These are phyloP conservation scores for Dalbergia oliveri DNA, from an alignment of 306 rosid species.

Conservation along the genomic window DNA sequence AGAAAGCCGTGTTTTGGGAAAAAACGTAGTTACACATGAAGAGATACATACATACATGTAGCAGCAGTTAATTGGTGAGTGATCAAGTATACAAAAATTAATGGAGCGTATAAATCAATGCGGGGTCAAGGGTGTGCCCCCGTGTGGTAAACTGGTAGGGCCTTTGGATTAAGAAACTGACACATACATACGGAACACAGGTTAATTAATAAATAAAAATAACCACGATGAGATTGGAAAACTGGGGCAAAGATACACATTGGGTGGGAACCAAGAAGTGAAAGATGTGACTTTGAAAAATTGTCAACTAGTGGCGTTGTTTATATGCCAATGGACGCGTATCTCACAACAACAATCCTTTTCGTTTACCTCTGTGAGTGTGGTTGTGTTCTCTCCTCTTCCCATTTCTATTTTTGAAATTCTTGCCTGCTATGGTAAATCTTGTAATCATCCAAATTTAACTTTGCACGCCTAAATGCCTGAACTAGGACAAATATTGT, in stretches of 20 bases:
- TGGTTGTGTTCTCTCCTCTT: conserved; percentile 36
- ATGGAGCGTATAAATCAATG: background rate
- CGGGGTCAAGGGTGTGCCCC: background rate
- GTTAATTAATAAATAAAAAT: conserved; percentile 34
- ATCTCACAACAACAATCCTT: conserved; percentile 8
- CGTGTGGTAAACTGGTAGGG: conserved; percentile 30
- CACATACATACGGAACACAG: conserved; percentile 32
- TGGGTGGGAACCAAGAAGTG: conserved; percentile 50
- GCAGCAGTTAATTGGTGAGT: background rate
- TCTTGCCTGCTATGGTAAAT: conserved; percentile 22
- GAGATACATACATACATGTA: background rate
- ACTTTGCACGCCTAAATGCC: background rate
- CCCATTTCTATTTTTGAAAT: conserved; percentile 37
- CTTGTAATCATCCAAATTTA: conserved; percentile 15
- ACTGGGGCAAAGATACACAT: conserved; percentile 12
- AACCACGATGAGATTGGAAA: conserved; percentile 38
- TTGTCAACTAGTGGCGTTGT: conserved; percentile 50
- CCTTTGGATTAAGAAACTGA: conserved; percentile 44
- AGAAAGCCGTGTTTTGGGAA: conserved; percentile 8
- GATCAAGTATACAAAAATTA: background rate
- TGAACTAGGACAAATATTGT: too few species aligned
- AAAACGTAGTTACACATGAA: background rate
- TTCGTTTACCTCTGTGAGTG: conserved; percentile 35
- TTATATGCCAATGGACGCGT: conserved; percentile 32
- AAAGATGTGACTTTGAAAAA: conserved; percentile 46